phyloP scores from a whole-genome alignment of 768 basidiomycete species.

The Ramaria rubella region DNA sequence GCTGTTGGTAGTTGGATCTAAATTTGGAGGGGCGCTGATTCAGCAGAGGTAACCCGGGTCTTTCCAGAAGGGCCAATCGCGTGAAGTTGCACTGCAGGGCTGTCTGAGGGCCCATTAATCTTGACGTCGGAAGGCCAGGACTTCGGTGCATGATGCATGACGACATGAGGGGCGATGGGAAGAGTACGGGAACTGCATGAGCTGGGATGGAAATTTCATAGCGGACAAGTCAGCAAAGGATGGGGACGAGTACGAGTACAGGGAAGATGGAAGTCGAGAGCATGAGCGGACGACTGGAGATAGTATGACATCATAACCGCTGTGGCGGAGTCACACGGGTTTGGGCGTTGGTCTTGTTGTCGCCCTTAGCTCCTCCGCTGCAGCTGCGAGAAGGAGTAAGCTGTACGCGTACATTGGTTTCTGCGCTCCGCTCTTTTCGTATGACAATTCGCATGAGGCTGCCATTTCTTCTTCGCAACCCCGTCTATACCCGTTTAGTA shows the following conservation, averaged over 20 bases:
- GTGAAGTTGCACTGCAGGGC: neutral
- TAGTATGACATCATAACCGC: slow-evolving; percentile 1
- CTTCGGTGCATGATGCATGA: neutral
- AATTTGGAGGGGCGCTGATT: neutral
- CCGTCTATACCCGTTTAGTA: neutral
- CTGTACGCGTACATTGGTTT: neutral
- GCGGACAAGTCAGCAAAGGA: neutral
- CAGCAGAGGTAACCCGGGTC: neutral
- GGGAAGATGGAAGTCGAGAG: neutral
- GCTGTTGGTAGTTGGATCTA: neutral
- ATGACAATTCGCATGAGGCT: neutral
- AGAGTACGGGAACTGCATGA: neutral
- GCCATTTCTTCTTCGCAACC: neutral
- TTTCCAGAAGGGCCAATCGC: neutral
- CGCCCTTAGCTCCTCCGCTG: neutral
- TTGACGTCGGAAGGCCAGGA: too few species aligned
- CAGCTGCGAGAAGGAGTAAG: neutral
- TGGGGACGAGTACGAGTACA: neutral
- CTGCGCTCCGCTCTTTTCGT: neutral
- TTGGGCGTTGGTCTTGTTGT: neutral
- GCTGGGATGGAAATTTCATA: neutral
- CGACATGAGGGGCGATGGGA: neutral
- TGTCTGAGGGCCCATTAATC: neutral
- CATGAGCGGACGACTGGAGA: neutral
- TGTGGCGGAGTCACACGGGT: slow-evolving; percentile 3